Evolutionary conservation across 2,329 filamentous ascomycete genomes (phyloP).

Genomic region (Aspergillus aculeatinus): DNA sequence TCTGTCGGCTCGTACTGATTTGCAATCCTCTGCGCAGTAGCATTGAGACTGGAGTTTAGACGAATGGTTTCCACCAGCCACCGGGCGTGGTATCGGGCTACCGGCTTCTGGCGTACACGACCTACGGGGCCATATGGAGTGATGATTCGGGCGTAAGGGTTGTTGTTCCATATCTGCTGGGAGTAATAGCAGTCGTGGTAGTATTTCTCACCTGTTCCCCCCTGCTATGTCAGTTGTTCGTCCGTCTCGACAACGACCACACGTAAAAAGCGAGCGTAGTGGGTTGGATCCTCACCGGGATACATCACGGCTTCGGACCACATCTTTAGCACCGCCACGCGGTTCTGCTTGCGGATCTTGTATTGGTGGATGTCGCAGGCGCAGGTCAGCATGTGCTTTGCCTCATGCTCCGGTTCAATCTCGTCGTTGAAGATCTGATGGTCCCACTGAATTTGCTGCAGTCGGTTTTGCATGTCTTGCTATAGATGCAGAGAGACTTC

Average conservation of each 20-base stretch:
- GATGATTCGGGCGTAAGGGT: neutral
- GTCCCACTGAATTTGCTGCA: neutral
- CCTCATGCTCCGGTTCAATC: constrained; percentile 8
- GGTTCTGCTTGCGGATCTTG: neutral
- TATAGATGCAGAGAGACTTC: neutral
- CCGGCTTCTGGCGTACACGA: neutral
- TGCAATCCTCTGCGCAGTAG: neutral
- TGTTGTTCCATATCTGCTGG: neutral
- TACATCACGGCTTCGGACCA: constrained; percentile 10
- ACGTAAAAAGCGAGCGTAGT: no score
- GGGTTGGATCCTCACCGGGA: neutral
- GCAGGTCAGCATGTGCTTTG: neutral
- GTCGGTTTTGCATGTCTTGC: constrained; percentile 7
- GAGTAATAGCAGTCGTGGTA: constrained; percentile 3
- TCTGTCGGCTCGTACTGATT: neutral
- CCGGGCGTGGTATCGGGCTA: neutral
- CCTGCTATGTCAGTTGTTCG: neutral
- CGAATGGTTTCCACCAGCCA: neutral
- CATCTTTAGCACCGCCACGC: constrained; percentile 1
- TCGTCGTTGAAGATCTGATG: constrained; percentile 3
- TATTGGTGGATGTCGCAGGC: constrained; percentile 1
- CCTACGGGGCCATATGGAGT: neutral
- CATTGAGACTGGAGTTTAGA: neutral
- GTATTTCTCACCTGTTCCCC: neutral
- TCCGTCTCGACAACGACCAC: neutral